Evolutionary conservation across 352 stramenopile species (phyloP).

Genomic region (Globisporangium solare): DNA sequence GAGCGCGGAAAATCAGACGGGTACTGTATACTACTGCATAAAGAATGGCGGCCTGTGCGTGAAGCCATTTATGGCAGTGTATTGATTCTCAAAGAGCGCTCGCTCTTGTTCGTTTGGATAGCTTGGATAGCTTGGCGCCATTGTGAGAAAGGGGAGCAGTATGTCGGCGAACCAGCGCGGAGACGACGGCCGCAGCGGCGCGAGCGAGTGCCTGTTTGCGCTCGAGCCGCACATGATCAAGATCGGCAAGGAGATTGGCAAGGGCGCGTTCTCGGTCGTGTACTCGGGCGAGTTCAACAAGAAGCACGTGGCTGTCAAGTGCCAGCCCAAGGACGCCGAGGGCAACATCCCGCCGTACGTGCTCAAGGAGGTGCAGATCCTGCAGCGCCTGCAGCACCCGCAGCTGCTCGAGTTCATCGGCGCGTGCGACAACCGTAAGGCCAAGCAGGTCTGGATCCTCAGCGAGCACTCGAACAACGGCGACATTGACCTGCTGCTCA

Average conservation of each 20-base stretch:
- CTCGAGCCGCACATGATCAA: constrained; percentile 58
- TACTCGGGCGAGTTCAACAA: constrained; percentile 70
- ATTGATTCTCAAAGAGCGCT: not conserved
- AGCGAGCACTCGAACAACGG: constrained; percentile 77
- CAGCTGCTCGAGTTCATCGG: constrained; percentile 76
- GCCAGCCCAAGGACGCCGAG: constrained; percentile 73
- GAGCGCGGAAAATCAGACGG: too few species aligned
- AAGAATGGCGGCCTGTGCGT: not conserved
- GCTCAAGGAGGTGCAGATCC: constrained; percentile 70
- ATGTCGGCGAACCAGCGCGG: constrained; percentile 36
- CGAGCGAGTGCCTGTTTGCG: constrained; percentile 33
- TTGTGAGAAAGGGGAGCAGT: not conserved
- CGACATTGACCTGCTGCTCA: constrained; percentile 68
- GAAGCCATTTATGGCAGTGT: constrained; percentile 7
- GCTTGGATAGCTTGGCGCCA: not conserved
- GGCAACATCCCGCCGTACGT: constrained; percentile 71
- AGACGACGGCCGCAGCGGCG: constrained; percentile 17
- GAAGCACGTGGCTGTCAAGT: constrained; percentile 79
- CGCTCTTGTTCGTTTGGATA: not conserved
- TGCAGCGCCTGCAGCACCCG: constrained; percentile 59
- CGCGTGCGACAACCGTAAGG: constrained; percentile 58
- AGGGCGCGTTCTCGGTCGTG: constrained; percentile 81
- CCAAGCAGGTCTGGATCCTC: constrained; percentile 80
- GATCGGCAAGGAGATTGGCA: constrained; percentile 80
- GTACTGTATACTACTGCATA: too few species aligned